phyloP scores from a whole-genome alignment of 1,284 basidiomycete species.

The Malassezia pachydermatis region DNA sequence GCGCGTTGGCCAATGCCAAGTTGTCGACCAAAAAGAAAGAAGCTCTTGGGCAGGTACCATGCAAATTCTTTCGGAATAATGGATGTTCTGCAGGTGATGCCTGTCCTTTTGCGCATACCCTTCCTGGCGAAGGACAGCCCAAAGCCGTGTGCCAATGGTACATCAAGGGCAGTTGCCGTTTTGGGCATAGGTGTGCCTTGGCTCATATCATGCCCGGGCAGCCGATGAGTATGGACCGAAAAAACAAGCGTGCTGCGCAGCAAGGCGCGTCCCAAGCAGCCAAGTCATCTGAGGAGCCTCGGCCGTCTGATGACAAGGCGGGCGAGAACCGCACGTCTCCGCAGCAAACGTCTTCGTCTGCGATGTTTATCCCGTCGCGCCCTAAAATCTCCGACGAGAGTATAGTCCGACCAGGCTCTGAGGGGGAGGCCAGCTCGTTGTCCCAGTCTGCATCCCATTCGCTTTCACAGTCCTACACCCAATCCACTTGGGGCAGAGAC shows the following conservation, averaged over 20 bases:
- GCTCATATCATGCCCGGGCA: slow-evolving; percentile 90
- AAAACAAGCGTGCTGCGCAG: slow-evolving; percentile 94
- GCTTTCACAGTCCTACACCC: not conserved
- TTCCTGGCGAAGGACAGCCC: slow-evolving; percentile 46
- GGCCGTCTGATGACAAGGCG: not conserved
- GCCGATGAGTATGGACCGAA: slow-evolving; percentile 72
- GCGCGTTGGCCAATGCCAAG: slow-evolving; percentile 41
- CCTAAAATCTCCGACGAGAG: too few species aligned
- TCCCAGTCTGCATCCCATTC: too few species aligned
- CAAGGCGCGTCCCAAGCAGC: slow-evolving; percentile 26
- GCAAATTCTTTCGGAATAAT: slow-evolving; percentile 78
- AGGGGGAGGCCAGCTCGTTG: too few species aligned
- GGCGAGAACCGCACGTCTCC: not conserved
- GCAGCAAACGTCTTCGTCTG: not conserved
- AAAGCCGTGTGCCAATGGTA: slow-evolving; percentile 93
- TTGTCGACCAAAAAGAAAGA: slow-evolving; percentile 51
- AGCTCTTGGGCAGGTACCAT: slow-evolving; percentile 89
- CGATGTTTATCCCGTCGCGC: not conserved
- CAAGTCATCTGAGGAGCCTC: not conserved
- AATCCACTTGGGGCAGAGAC: not conserved
- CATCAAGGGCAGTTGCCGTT: slow-evolving; percentile 80
- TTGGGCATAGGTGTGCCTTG: slow-evolving; percentile 75
- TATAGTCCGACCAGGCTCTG: too few species aligned
- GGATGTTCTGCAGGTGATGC: slow-evolving; percentile 76
- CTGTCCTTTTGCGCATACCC: slow-evolving; percentile 80